Conservation (phyloP, 768 basidiomycete genomes). For the Infundibulicybe gibba region DNA sequence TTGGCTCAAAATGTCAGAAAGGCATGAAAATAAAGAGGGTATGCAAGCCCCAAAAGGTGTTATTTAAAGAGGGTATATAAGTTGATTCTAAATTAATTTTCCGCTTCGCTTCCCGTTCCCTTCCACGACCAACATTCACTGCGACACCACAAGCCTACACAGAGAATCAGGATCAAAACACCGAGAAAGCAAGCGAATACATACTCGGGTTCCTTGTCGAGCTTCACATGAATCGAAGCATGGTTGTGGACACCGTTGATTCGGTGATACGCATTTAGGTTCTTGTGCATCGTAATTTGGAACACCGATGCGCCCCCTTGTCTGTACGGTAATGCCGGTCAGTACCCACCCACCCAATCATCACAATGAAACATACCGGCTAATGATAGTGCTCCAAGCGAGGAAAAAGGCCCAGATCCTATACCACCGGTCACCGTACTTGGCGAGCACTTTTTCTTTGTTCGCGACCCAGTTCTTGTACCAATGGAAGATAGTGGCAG, state of each 20-base stretch:
- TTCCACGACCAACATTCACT: too few relatives aligned
- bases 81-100: too few relatives aligned
- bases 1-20: too few relatives aligned
- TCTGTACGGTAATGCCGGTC: slow-evolving; percentile 24
- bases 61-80: too few relatives aligned
- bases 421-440: slow-evolving; percentile 94
- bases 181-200: slow-evolving; percentile 11
- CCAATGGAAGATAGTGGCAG: slow-evolving; percentile 87
- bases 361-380: slow-evolving; percentile 48
- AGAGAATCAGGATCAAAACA: too few relatives aligned
- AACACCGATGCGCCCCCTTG: slow-evolving; percentile 92
- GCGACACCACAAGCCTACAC: too few relatives aligned
- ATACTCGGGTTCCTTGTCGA: slow-evolving; percentile 49
- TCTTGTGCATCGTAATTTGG: slow-evolving; percentile 98
- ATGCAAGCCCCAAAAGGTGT: too few relatives aligned
- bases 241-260: slow-evolving; percentile 83
- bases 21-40: too few relatives aligned
- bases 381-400: slow-evolving; percentile 83
- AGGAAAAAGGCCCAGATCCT: slow-evolving; percentile 97
- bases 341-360: background rate
- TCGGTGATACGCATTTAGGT: slow-evolving; percentile 93
- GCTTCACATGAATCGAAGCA: slow-evolving; percentile 68
- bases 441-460: slow-evolving; percentile 82
- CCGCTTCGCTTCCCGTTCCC: too few relatives aligned
- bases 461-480: slow-evolving; percentile 97